A percentile compares a stretch with the other conserved stretches of the same genome.
Evolutionary conservation across 257 asterid genomes (phyloP).

Genomic region (Petrea volubilis): DNA sequence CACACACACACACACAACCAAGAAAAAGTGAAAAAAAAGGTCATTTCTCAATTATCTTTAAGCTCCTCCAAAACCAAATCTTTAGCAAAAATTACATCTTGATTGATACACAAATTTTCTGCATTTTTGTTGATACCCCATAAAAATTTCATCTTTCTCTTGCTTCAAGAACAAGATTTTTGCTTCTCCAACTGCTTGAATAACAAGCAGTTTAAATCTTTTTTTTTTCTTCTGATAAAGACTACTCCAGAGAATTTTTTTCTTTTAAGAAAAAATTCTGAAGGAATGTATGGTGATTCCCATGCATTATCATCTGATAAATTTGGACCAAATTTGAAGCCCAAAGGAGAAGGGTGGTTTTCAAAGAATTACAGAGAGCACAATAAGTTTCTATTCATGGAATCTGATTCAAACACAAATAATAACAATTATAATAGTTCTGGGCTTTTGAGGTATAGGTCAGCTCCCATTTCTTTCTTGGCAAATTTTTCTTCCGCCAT

Average conservation of each 20-base stretch:
- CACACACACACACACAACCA: no score
- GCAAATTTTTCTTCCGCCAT: constrained; percentile 36
- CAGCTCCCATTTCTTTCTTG: constrained; percentile 70
- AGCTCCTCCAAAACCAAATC: constrained; percentile 10
- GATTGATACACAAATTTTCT: constrained; percentile 1
- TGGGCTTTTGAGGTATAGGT: constrained; percentile 72
- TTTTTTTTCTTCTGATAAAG: constrained; percentile 23
- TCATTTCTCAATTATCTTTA: constrained; percentile 1
- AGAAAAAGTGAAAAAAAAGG: neutral
- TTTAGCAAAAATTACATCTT: neutral
- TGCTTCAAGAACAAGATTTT: constrained; percentile 56
- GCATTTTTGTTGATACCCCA: neutral
- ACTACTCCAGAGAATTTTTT: constrained; percentile 35
- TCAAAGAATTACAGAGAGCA: neutral
- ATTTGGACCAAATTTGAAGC: no score
- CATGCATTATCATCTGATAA: constrained; percentile 52
- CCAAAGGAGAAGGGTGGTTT: constrained; percentile 41
- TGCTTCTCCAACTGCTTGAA: constrained; percentile 42
- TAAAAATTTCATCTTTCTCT: constrained; percentile 15
- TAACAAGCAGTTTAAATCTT: constrained; percentile 41
- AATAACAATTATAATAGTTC: constrained; percentile 30
- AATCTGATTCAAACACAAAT: constrained; percentile 34
- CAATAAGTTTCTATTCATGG: constrained; percentile 43
- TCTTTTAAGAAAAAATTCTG: constrained; percentile 17
- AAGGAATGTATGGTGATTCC: constrained; percentile 74